A percentile compares a stretch with the other conserved stretches of the same genome.
phyloP scores from a whole-genome alignment of 2,329 filamentous ascomycete species.

The Neophaeococcomyces aloes region DNA sequence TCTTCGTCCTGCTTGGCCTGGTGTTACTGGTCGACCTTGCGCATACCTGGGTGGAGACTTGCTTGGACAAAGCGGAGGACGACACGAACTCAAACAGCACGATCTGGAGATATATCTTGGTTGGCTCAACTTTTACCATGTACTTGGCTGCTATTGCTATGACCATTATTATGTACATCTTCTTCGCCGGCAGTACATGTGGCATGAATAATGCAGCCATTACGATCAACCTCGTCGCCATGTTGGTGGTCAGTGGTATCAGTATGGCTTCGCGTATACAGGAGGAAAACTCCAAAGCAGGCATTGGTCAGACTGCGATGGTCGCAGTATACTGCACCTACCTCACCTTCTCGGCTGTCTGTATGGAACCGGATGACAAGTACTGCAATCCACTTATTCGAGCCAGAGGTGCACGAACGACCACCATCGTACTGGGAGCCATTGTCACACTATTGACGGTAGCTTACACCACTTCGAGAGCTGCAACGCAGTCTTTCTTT shows the following conservation, averaged over 20 bases:
- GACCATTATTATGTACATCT: constrained; percentile 95
- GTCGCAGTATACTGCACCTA: constrained; percentile 98
- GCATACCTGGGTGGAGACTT: constrained; percentile 95
- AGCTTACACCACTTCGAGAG: constrained; percentile 92
- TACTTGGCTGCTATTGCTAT: constrained; percentile 82
- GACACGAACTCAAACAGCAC: constrained; percentile 52
- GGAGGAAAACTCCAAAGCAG: constrained; percentile 83
- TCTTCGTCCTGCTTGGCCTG: constrained; percentile 86
- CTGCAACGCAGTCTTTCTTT: constrained; percentile 61
- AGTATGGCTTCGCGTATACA: constrained; percentile 87
- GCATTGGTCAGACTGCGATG: constrained; percentile 93
- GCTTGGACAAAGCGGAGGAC: constrained; percentile 83
- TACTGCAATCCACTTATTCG: constrained; percentile 84
- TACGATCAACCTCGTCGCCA: constrained; percentile 79
- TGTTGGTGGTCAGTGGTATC: constrained; percentile 67
- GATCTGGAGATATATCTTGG: constrained; percentile 74
- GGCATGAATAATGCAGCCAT: constrained; percentile 96
- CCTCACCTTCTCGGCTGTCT: constrained; percentile 93
- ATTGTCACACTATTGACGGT: constrained; percentile 95
- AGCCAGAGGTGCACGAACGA: constrained; percentile 77
- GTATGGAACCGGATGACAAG: constrained; percentile 93
- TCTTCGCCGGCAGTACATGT: constrained; percentile 74
- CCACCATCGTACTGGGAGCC: constrained; percentile 82
- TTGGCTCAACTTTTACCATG: constrained; percentile 89
- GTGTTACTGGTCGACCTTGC: constrained; percentile 90